A percentile compares a stretch with the other conserved stretches of the same genome.
phyloP scores from a whole-genome alignment of 768 basidiomycete species.

The Tricholoma bakamatsutake region DNA sequence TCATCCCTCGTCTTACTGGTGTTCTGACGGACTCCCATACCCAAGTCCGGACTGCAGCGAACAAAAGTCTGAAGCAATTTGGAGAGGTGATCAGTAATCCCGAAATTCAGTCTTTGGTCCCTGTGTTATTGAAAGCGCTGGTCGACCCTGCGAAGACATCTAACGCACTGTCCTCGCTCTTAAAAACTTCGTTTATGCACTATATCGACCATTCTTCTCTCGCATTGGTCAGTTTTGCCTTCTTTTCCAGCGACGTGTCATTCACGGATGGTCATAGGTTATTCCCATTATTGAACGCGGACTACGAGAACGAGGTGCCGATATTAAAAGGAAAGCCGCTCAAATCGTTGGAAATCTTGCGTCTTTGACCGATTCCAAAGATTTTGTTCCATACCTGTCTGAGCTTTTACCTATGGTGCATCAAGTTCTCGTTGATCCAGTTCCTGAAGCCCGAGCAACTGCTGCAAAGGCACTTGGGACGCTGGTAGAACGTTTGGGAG shows the following conservation, averaged over 20 bases:
- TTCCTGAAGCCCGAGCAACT: constrained; percentile 95
- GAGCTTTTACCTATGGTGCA: constrained; percentile 88
- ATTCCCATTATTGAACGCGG: constrained; percentile 95
- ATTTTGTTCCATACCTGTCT: constrained; percentile 92
- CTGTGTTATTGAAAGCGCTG: constrained; percentile 86
- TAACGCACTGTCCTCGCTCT: constrained; percentile 73
- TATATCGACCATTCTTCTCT: constrained; percentile 97
- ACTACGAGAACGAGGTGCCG: constrained; percentile 84
- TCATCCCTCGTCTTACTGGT: constrained; percentile 92
- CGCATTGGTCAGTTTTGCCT: constrained; percentile 59
- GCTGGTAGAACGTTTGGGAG: constrained; percentile 94
- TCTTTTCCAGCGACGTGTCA: not conserved
- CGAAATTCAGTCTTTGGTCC: constrained; percentile 89
- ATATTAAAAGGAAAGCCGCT: constrained; percentile 91
- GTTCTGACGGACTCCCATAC: constrained; percentile 97
- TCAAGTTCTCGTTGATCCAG: constrained; percentile 89
- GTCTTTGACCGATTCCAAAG: constrained; percentile 81
- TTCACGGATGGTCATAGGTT: constrained; percentile 43
- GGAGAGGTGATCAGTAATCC: constrained; percentile 98
- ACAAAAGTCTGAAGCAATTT: constrained; percentile 94
- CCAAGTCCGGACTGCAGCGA: constrained; percentile 89
- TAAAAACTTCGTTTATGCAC: constrained; percentile 96
- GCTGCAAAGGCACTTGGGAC: constrained; percentile 96
- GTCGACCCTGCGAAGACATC: constrained; percentile 93
- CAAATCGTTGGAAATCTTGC: constrained; percentile 98